Percentiles rank a stretch among this genome's conserved stretches.
Conservation (phyloP, 441 rosid species). For the Erysimum cheiri region DNA sequence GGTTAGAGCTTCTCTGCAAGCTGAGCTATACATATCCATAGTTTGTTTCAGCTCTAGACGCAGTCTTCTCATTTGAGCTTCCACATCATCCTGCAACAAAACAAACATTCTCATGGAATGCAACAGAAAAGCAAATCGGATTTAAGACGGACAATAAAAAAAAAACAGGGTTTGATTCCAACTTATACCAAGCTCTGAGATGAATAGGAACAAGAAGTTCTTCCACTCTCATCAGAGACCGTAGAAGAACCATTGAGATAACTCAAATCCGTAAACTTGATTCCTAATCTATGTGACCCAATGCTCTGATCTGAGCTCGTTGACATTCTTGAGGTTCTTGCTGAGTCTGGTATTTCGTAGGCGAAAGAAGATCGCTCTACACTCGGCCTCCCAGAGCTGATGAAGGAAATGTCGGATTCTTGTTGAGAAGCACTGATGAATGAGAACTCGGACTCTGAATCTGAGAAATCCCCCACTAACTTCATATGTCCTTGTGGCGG, state of each 20-base stretch:
- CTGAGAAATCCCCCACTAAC: constrained; percentile 53
- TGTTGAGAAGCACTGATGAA: constrained; percentile 59
- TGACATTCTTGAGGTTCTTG: constrained; percentile 54
- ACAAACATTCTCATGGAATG: neutral
- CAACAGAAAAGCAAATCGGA: neutral
- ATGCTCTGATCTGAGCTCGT: constrained; percentile 68
- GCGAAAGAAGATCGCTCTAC: constrained; percentile 56
- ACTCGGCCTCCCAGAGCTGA: constrained; percentile 88
- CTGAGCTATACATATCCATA: constrained; percentile 89
- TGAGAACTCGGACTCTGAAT: constrained; percentile 54
- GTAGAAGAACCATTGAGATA: constrained; percentile 55
- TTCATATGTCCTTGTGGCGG: constrained; percentile 46
- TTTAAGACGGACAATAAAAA: neutral
- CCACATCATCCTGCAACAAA: constrained; percentile 73
- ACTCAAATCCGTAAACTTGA: constrained; percentile 52
- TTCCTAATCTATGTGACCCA: constrained; percentile 57
- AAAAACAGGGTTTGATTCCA: neutral
- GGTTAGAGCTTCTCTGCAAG: constrained; percentile 87
- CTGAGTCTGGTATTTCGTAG: constrained; percentile 53
- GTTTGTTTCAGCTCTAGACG: constrained; percentile 91
- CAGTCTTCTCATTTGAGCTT: constrained; percentile 85
- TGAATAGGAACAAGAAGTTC: constrained; percentile 58
- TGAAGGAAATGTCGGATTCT: constrained; percentile 74
- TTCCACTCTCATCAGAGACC: constrained; percentile 63
- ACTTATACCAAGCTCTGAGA: constrained; percentile 61